A percentile compares a stretch with the other conserved stretches of the same genome.
Evolutionary conservation across 495 filamentous ascomycete genomes (phyloP).

Genomic region (Podospora tetraspora): DNA sequence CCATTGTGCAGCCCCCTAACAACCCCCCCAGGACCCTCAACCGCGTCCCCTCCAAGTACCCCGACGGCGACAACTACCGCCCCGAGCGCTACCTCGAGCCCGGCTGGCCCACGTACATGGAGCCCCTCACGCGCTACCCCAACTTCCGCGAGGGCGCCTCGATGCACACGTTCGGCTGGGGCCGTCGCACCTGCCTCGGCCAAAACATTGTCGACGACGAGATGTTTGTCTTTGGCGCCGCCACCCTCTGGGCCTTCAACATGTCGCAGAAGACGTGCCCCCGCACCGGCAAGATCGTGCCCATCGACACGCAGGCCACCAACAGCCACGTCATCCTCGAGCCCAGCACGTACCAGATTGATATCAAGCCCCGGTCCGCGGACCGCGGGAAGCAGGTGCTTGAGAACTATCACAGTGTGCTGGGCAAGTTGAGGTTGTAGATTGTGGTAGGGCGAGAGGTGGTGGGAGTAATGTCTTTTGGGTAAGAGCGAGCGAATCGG

Average conservation of each 20-base stretch:
- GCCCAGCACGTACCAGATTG: constrained; percentile 38
- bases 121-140: constrained; percentile 46
- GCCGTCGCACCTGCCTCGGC: constrained; percentile 58
- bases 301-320: constrained; percentile 47
- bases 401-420: constrained; percentile 30
- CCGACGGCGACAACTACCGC: constrained; percentile 50
- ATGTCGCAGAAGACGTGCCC: constrained; percentile 36
- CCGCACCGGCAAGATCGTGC: constrained; percentile 35
- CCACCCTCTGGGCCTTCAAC: constrained; percentile 46
- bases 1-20: background rate
- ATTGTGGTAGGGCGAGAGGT: background rate
- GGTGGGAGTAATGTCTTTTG: background rate
- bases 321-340: constrained; percentile 47
- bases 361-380: constrained; percentile 33
- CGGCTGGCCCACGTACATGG: constrained; percentile 50
- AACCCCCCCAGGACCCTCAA: constrained; percentile 42
- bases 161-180: constrained; percentile 58
- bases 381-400: constrained; percentile 33
- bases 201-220: constrained; percentile 58
- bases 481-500: too few species aligned
- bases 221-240: constrained; percentile 48
- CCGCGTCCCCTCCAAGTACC: constrained; percentile 43
- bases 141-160: constrained; percentile 46
- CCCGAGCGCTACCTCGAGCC: constrained; percentile 51
- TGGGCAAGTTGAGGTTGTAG: constrained; percentile 25